Conservation (phyloP, 1,284 basidiomycete genomes). For the Apiotrichum veenhuisii region DNA sequence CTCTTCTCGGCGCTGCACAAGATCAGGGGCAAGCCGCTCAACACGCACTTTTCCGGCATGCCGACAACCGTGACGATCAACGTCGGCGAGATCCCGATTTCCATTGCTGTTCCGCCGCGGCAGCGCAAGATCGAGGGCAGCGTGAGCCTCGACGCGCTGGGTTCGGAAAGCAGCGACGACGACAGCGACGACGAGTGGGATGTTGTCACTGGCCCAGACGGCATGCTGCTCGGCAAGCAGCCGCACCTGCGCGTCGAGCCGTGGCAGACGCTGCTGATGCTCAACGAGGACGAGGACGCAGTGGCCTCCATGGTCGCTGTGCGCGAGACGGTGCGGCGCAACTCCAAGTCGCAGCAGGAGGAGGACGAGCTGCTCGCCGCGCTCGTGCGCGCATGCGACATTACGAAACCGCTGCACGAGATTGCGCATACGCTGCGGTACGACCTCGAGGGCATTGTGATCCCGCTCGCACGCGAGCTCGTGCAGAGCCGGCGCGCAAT, state of each 20-base stretch:
- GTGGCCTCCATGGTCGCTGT: not conserved
- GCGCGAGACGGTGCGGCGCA: not conserved
- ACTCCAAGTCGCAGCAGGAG: slow-evolving; percentile 8
- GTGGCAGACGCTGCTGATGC: slow-evolving; percentile 82
- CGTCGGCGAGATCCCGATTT: slow-evolving; percentile 69
- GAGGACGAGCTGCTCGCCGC: slow-evolving; percentile 62
- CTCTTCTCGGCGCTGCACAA: slow-evolving; percentile 54
- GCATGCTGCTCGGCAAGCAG: slow-evolving; percentile 10
- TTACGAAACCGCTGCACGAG: slow-evolving; percentile 63
- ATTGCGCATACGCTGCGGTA: slow-evolving; percentile 79
- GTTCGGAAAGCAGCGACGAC: slow-evolving; percentile 46
- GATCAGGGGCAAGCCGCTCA: slow-evolving; percentile 59
- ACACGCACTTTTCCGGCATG: slow-evolving; percentile 52
- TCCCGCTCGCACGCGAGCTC: slow-evolving; percentile 81
- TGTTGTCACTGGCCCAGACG: slow-evolving; percentile 10
- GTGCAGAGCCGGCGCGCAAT: slow-evolving; percentile 86
- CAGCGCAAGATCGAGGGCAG: slow-evolving; percentile 52
- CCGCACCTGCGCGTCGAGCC: slow-evolving; percentile 59
- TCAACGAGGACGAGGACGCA: slow-evolving; percentile 47
- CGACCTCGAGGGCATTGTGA: slow-evolving; percentile 79
- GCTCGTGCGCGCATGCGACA: slow-evolving; percentile 59
- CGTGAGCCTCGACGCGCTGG: slow-evolving; percentile 51
- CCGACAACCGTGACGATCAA: slow-evolving; percentile 67
- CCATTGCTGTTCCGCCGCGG: slow-evolving; percentile 74
- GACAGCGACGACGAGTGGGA: slow-evolving; percentile 48